A percentile compares a stretch with the other conserved stretches of the same genome.
Conservation (phyloP, 2,329 filamentous ascomycete species). For the Camillea tinctor region DNA sequence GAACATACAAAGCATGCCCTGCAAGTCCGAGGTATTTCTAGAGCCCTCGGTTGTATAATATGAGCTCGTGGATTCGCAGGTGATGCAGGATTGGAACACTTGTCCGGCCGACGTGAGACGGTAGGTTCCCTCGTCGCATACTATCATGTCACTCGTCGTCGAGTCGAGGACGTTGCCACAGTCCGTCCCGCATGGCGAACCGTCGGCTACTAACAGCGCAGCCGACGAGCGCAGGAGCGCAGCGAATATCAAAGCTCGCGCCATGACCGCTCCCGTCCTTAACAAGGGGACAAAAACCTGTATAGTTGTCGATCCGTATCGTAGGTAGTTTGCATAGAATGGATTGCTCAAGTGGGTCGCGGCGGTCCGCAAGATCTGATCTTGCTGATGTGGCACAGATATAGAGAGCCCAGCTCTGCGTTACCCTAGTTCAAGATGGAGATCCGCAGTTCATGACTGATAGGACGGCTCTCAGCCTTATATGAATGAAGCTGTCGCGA, state of each 20-base stretch:
- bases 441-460: too few species aligned
- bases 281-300: background rate
- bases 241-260: conserved; percentile 17
- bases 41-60: conserved; percentile 40
- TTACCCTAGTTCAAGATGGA: too few species aligned
- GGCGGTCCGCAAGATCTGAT: too few species aligned
- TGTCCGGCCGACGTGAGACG: conserved; percentile 38
- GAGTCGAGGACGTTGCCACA: conserved; percentile 54
- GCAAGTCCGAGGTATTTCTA: conserved; percentile 45
- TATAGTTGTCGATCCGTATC: background rate
- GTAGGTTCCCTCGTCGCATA: conserved; percentile 45
- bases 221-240: conserved; percentile 22
- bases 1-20: conserved; percentile 56
- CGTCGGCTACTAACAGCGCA: conserved; percentile 43
- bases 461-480: too few species aligned
- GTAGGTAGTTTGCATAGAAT: too few species aligned
- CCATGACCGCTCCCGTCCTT: conserved; percentile 14
- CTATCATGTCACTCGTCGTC: conserved; percentile 47
- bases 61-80: conserved; percentile 51
- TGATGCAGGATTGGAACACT: conserved; percentile 52
- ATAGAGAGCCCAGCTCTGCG: too few species aligned
- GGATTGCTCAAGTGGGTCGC: too few species aligned
- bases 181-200: conserved; percentile 48
- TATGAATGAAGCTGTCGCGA: too few species aligned
- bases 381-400: too few species aligned